Percentiles rank a stretch among this genome's conserved stretches.
Evolutionary conservation across 139 green algal genomes (phyloP).

Genomic region (Chlamydomonas sphaeroides): DNA sequence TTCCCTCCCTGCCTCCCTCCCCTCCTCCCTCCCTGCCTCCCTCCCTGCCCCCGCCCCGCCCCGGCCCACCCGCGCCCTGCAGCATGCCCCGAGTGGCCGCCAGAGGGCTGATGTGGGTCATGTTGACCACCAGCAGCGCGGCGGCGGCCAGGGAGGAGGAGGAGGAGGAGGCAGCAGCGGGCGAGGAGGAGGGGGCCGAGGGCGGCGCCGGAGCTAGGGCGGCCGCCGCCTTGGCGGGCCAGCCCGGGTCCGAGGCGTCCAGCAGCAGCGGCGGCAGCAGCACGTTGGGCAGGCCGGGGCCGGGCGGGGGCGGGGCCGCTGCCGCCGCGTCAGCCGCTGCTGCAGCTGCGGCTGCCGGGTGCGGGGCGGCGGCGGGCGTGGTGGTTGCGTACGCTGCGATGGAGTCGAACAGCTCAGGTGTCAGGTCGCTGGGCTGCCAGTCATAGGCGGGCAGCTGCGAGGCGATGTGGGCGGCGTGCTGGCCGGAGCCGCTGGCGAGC

Average conservation of each 20-base stretch:
- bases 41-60: too few relatives aligned
- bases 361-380: too few relatives aligned
- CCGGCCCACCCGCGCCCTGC: constrained; percentile 45
- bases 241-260: constrained; percentile 21
- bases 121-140: constrained; percentile 57
- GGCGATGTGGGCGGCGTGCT: constrained; percentile 61
- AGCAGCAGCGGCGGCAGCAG: constrained; percentile 47
- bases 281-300: constrained; percentile 31
- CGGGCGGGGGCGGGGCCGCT: background rate
- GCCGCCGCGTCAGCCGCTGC: too few relatives aligned
- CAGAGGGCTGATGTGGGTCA: constrained; percentile 70
- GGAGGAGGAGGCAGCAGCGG: too few relatives aligned
- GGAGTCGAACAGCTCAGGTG: constrained; percentile 32
- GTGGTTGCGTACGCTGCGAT: constrained; percentile 22
- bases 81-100: constrained; percentile 60
- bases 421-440: constrained; percentile 60
- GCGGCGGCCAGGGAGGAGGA: background rate
- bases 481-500: constrained; percentile 60
- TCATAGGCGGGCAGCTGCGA: constrained; percentile 38
- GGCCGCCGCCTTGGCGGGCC: constrained; percentile 1
- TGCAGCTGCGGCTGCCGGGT: too few relatives aligned
- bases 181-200: too few relatives aligned
- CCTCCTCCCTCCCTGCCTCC: background rate
- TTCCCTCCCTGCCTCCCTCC: background rate
- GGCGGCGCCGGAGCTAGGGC: too few relatives aligned